These are phyloP conservation scores for Cadophora gregata DNA, from an alignment of 2,329 filamentous ascomycete genomes.

Conservation along the genomic window DNA sequence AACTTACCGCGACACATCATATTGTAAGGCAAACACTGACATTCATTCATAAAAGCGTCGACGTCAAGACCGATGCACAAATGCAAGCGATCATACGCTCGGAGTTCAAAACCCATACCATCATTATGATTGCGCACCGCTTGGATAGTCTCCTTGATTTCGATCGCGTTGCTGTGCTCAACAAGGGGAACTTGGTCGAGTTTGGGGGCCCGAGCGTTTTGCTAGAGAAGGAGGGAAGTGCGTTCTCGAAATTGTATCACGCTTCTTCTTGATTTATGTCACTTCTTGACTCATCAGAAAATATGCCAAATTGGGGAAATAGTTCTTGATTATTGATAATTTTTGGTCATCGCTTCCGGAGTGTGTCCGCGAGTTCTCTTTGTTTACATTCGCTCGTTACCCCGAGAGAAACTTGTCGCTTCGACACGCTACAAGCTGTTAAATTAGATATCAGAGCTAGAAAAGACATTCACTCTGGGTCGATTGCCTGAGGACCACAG, in stretches of 20 bases:
- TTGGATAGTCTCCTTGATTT: constrained; percentile 50
- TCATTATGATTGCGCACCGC: constrained; percentile 45
- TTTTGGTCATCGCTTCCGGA: too few species aligned
- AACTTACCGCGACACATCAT: too few species aligned
- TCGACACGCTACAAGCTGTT: too few species aligned
- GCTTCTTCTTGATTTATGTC: neutral
- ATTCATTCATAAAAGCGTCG: constrained; percentile 18
- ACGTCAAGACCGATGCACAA: constrained; percentile 42
- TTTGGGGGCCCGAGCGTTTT: constrained; percentile 84
- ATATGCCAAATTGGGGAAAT: too few species aligned
- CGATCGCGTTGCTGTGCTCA: constrained; percentile 52
- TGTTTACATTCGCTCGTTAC: too few species aligned
- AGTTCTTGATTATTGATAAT: too few species aligned
- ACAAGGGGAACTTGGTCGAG: constrained; percentile 69
- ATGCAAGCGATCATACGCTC: constrained; percentile 52
- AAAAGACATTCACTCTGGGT: too few species aligned
- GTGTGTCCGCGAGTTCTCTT: too few species aligned
- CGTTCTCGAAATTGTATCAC: constrained; percentile 3
- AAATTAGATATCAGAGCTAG: too few species aligned
- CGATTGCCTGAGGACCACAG: too few species aligned
- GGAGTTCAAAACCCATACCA: constrained; percentile 56
- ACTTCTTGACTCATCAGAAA: too few species aligned
- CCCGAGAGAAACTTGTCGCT: too few species aligned
- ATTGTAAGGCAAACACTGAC: neutral
- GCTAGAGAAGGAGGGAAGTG: constrained; percentile 30